Evolutionary conservation across 1,284 basidiomycete genomes (phyloP).

Genomic region (Malassezia vespertilionis): DNA sequence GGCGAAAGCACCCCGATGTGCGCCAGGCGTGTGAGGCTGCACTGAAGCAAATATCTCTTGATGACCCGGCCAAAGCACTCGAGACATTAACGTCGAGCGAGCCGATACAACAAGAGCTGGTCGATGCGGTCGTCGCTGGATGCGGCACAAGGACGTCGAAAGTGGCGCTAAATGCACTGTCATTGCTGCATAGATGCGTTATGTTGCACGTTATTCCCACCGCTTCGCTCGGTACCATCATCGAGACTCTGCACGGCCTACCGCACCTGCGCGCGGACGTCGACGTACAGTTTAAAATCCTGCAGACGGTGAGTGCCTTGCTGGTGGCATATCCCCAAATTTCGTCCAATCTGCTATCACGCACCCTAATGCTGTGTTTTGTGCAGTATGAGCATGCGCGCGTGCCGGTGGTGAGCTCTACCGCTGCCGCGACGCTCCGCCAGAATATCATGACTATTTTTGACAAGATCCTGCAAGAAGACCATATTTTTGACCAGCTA

Average conservation of each 20-base stretch:
- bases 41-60: constrained; percentile 24
- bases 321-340: constrained; percentile 32
- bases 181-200: constrained; percentile 81
- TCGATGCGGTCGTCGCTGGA: constrained; percentile 83
- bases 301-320: constrained; percentile 39
- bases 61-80: constrained; percentile 16
- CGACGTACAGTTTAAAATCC: constrained; percentile 43
- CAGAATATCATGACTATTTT: constrained; percentile 96
- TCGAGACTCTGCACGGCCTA: constrained; percentile 28
- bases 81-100: constrained; percentile 9
- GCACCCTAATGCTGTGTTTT: constrained; percentile 76
- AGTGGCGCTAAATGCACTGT: constrained; percentile 80
- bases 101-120: constrained; percentile 56
- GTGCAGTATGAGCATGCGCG: constrained; percentile 77
- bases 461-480: constrained; percentile 79
- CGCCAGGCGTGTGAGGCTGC: constrained; percentile 30
- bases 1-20: constrained; percentile 43
- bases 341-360: constrained; percentile 30
- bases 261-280: constrained; percentile 33
- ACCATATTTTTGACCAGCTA: constrained; percentile 48
- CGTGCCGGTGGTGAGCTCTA: constrained; percentile 90
- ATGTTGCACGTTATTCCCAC: constrained; percentile 54
- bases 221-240: constrained; percentile 19
- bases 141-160: constrained; percentile 86
- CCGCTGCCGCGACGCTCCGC: constrained; percentile 86